phyloP scores from a whole-genome alignment of 106 monocot species.

The Allium fistulosum region DNA sequence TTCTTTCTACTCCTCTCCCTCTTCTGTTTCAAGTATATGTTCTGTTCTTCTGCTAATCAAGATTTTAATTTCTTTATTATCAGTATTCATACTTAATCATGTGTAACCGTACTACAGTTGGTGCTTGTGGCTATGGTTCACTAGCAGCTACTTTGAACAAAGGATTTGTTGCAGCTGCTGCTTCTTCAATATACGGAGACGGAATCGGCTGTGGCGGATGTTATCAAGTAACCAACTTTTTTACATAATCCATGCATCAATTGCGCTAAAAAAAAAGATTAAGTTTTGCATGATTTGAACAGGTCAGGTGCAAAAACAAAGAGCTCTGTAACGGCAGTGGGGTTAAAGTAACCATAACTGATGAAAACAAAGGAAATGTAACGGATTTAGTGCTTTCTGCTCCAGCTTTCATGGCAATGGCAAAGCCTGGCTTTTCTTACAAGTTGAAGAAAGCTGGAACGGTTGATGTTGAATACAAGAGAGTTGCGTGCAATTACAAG shows the following conservation, averaged over 20 bases:
- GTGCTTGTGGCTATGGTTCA: conserved; percentile 81
- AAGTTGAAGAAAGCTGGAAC: conserved; percentile 17
- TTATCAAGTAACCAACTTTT: conserved; percentile 36
- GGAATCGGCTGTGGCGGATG: conserved; percentile 76
- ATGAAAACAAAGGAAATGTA: conserved; percentile 37
- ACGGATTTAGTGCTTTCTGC: conserved; percentile 54
- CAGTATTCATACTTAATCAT: neutral
- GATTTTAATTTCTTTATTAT: neutral
- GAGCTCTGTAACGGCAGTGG: conserved; percentile 44
- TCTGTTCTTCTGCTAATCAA: neutral
- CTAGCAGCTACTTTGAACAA: conserved; percentile 38
- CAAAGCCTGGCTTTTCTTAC: conserved; percentile 21
- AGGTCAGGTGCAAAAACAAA: conserved; percentile 68
- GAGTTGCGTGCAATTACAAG: conserved; percentile 71
- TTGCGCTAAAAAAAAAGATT: neutral
- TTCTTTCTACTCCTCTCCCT: neutral
- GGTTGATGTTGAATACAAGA: conserved; percentile 49
- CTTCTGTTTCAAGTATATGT: neutral
- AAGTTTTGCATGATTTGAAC: neutral
- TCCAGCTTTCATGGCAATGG: conserved; percentile 62
- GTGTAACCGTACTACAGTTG: conserved; percentile 20
- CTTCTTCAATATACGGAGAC: conserved; percentile 38
- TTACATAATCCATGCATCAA: neutral
- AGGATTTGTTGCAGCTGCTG: conserved; percentile 41
- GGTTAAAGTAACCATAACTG: conserved; percentile 51